A percentile compares a stretch with the other conserved stretches of the same genome.
phyloP scores from a whole-genome alignment of 768 basidiomycete species.

The Suillus brevipes region DNA sequence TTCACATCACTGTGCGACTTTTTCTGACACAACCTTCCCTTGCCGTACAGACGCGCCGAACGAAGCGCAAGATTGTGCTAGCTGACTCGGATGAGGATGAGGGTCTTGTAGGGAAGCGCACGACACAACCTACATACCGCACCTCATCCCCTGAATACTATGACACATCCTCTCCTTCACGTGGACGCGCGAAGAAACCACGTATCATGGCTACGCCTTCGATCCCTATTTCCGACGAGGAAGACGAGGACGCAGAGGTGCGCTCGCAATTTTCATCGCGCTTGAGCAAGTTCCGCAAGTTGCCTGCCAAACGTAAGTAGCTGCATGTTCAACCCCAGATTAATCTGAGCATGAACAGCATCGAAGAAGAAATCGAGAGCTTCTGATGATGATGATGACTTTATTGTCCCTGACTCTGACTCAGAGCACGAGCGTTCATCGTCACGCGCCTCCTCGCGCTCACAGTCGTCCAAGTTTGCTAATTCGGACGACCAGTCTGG shows the following conservation, averaged over 20 bases:
- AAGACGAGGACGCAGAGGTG: constrained; percentile 44
- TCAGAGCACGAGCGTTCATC: constrained; percentile 59
- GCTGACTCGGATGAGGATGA: constrained; percentile 74
- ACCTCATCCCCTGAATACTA: constrained; percentile 30
- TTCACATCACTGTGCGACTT: background rate
- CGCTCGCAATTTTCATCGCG: constrained; percentile 54
- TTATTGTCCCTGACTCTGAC: constrained; percentile 62
- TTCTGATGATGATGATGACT: constrained; percentile 63
- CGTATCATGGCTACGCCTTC: constrained; percentile 51
- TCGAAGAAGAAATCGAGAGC: constrained; percentile 36
- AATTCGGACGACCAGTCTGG: constrained; percentile 43
- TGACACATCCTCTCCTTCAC: constrained; percentile 28
- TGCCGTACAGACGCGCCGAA: constrained; percentile 33
- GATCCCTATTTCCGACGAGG: constrained; percentile 49
- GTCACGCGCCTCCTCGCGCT: constrained; percentile 52
- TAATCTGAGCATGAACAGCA: constrained; percentile 29
- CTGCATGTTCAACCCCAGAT: constrained; percentile 2
- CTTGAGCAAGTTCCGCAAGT: constrained; percentile 66
- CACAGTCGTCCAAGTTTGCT: constrained; percentile 33
- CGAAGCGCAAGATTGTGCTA: constrained; percentile 68
- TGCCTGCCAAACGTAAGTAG: constrained; percentile 53
- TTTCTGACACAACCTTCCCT: constrained; percentile 3
- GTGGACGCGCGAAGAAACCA: constrained; percentile 55
- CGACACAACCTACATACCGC: constrained; percentile 18
- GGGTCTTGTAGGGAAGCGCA: constrained; percentile 4